phyloP scores from a whole-genome alignment of 2,329 filamentous ascomycete species.

The Epichloe gansuensis region DNA sequence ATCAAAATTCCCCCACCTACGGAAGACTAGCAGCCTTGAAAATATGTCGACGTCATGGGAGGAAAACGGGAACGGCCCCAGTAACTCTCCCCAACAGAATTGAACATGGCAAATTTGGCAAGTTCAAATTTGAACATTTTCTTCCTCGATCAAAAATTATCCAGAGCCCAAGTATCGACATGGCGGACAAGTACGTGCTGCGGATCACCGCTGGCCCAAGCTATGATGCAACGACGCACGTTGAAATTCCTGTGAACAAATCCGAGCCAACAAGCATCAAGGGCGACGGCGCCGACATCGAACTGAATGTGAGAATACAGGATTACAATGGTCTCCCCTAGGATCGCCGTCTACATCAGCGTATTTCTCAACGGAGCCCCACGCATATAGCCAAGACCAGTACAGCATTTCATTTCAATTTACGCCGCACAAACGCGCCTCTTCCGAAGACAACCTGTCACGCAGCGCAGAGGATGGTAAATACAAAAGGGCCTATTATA shows the following conservation, averaged over 20 bases:
- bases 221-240: conserved; percentile 64
- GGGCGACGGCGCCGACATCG: conserved; percentile 50
- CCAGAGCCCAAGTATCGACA: conserved; percentile 14
- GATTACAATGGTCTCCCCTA: conserved; percentile 58
- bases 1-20: not conserved
- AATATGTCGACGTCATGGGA: not conserved
- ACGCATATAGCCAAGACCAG: conserved; percentile 57
- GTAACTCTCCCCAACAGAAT: not conserved
- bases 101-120: no score
- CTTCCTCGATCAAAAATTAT: not conserved
- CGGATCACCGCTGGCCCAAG: conserved; percentile 68
- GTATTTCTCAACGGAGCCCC: conserved; percentile 64
- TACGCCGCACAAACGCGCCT: conserved; percentile 44
- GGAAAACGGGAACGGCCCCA: not conserved
- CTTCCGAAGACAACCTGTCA: conserved; percentile 2
- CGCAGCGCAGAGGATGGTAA: no score
- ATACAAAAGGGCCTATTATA: conserved; percentile 6
- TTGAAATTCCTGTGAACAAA: conserved; percentile 64
- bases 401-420: conserved; percentile 78
- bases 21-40: not conserved
- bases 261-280: conserved; percentile 49
- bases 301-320: conserved; percentile 63
- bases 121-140: no score
- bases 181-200: conserved; percentile 66
- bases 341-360: conserved; percentile 55